phyloP scores from a whole-genome alignment of 202 grass and related monocot genomes.

The Carex arenaria region DNA sequence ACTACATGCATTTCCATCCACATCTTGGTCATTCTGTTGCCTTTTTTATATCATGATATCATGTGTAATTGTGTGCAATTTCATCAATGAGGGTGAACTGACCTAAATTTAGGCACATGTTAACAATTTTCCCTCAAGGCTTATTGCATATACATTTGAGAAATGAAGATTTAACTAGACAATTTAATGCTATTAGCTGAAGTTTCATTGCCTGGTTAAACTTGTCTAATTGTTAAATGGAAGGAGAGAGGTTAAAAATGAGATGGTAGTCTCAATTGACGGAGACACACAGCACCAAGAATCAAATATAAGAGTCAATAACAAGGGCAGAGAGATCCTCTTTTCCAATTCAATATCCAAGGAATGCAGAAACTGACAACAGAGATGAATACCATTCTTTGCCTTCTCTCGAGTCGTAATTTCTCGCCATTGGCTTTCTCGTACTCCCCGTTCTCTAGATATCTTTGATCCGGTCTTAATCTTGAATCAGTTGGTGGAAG shows the following conservation, averaged over 20 bases:
- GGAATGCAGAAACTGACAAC: not conserved
- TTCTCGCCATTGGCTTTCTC: conserved; percentile 61
- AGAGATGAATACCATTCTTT: conserved; percentile 37
- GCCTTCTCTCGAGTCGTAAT: conserved; percentile 43
- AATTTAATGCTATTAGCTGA: not conserved
- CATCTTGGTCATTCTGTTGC: not conserved
- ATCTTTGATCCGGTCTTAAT: conserved; percentile 56
- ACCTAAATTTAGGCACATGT: not conserved
- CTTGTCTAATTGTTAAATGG: not conserved
- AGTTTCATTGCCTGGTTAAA: not conserved
- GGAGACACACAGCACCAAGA: not conserved
- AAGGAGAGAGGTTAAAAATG: not conserved
- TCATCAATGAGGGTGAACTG: not conserved
- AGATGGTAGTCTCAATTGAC: not conserved
- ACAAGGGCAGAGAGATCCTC: not conserved
- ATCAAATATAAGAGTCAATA: not conserved
- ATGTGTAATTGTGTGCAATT: not conserved
- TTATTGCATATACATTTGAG: not conserved
- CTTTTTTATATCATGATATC: not conserved
- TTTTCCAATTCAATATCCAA: not conserved
- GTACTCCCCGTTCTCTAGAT: conserved; percentile 58
- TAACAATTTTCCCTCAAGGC: not conserved
- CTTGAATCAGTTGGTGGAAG: conserved; percentile 77
- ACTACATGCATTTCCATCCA: not conserved
- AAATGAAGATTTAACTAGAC: not conserved